These are phyloP conservation scores for Aureobasidium musti DNA, from an alignment of 2,329 filamentous ascomycete species.

Conservation along the genomic window DNA sequence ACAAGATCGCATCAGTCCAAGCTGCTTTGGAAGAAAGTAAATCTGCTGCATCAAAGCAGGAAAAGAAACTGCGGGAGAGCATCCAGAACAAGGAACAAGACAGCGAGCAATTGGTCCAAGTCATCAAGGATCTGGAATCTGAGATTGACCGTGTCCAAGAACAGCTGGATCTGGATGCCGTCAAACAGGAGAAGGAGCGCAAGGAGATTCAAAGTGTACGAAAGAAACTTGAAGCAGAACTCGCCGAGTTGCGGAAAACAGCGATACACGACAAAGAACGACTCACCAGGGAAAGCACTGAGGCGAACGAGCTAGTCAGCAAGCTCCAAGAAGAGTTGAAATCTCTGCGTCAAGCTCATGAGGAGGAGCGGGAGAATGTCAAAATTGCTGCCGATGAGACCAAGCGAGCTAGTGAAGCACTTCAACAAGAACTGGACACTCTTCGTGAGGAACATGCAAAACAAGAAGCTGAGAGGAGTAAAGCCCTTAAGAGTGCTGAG, in stretches of 20 bases:
- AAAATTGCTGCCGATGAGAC: slow-evolving; percentile 19
- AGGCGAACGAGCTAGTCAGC: slow-evolving; percentile 16
- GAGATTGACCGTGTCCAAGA: slow-evolving; percentile 42
- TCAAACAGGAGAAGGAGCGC: slow-evolving; percentile 28
- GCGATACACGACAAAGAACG: slow-evolving; percentile 24
- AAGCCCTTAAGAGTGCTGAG: slow-evolving; percentile 11
- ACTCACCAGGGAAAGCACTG: slow-evolving; percentile 18
- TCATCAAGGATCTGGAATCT: slow-evolving; percentile 40
- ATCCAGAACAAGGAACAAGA: slow-evolving; percentile 39
- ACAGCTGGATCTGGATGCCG: slow-evolving; percentile 31
- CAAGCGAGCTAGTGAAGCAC: slow-evolving; percentile 29
- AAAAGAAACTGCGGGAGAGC: slow-evolving; percentile 38
- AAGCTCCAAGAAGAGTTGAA: slow-evolving; percentile 30
- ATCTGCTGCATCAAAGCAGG: slow-evolving; percentile 36
- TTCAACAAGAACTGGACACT: slow-evolving; percentile 18
- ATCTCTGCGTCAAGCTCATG: slow-evolving; percentile 2
- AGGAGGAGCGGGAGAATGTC: slow-evolving; percentile 9
- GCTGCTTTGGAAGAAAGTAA: slow-evolving; percentile 38
- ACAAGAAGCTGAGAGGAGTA: slow-evolving; percentile 7
- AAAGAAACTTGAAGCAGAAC: slow-evolving; percentile 26
- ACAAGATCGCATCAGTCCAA: slow-evolving; percentile 40
- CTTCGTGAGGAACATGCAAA: slow-evolving; percentile 15
- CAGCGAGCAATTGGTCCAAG: slow-evolving; percentile 37
- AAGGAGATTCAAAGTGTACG: slow-evolving; percentile 26
- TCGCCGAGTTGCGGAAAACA: slow-evolving; percentile 11